Evolutionary conservation across 805 yeast genomes (phyloP), one percentile per base, ranked within the genome.

Genomic region (Ogataea corticis): DNA sequence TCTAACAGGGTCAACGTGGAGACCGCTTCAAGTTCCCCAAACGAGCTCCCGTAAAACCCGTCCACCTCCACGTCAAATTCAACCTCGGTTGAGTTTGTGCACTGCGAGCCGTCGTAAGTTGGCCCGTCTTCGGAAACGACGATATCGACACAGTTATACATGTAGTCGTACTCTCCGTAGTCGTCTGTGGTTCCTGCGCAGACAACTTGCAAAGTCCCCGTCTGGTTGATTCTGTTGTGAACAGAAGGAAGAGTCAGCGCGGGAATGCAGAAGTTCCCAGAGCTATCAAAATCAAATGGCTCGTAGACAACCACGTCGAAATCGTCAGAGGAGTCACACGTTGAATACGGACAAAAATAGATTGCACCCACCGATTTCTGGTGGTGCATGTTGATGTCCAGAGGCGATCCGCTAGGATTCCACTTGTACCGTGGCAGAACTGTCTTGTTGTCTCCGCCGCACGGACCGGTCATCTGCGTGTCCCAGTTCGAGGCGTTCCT

Each of bases 371-470:
- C 56, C 11, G 62, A 39, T 7, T 34, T 27, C 3, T 28, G 7
- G 45, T 62, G 67, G 40, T 50, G 53, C 48, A 50, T 41, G 21
- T 39, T 38, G 6, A 61, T 15, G 19, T 59, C 66, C 17, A 63
- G 10, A 21, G 68, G 67, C 3, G 67, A 63, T 3, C 68, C 67
- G 3, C 46, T 33, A n/a, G 65, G 62, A 38, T 59, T 63, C 66
- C 66, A 63, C 28, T 50, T 34, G 27, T 33, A 63, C 47, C 66
- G 54, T 33, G 67, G 64, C 28, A 38, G 18, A n/a, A 58, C 64
- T 31, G 51, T 52, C 2, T 18, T 4, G 41, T 62, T 56, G 32
- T 33, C 52, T n/a, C 67, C 67, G 30, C 66, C 68, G 52, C 68
- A 63, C 15, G 66, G 67, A 5, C 55, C 58, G 12, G 45, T 45